These are phyloP conservation scores for Santalum album DNA, from an alignment of 164 flowering plant species.

Conservation along the genomic window DNA sequence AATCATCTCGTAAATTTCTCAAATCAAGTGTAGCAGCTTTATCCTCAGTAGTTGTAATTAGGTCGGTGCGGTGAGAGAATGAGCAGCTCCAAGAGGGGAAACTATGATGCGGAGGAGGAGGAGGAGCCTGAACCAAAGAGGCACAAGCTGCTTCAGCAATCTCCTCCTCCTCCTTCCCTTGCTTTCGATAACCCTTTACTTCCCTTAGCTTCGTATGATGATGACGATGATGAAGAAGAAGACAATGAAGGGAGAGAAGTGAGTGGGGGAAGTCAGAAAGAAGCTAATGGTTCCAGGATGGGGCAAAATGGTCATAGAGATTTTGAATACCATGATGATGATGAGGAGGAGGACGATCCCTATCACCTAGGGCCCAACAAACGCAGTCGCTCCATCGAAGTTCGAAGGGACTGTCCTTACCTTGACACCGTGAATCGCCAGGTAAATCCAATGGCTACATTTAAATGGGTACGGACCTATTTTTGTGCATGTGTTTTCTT, in stretches of 20 bases:
- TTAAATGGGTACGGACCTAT: no score
- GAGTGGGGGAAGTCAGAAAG: constrained; percentile 4
- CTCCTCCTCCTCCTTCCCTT: constrained; percentile 20
- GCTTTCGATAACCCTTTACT: constrained; percentile 52
- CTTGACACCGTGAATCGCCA: constrained; percentile 98
- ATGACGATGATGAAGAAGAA: constrained; percentile 46
- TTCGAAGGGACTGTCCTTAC: constrained; percentile 90
- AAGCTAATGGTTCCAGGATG: not conserved
- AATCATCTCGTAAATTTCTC: no score
- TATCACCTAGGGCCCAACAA: constrained; percentile 7
- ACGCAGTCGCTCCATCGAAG: constrained; percentile 41
- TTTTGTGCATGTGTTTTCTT: no score
- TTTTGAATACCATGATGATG: constrained; percentile 13
- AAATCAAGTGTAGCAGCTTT: no score
- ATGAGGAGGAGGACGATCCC: constrained; percentile 30
- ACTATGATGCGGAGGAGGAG: constrained; percentile 15
- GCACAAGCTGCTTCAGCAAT: constrained; percentile 26
- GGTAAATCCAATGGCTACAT: constrained; percentile 36
- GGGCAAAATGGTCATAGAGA: constrained; percentile 17
- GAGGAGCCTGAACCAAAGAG: constrained; percentile 31
- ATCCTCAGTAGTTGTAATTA: no score
- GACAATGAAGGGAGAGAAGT: constrained; percentile 11
- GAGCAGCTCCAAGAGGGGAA: constrained; percentile 37
- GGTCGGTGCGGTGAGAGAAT: constrained; percentile 15
- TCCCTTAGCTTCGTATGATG: constrained; percentile 56